Percentiles rank a stretch among this genome's conserved stretches.
phyloP scores from a whole-genome alignment of 2,329 filamentous ascomycete genomes.

The Neoarthrinium moseri region DNA sequence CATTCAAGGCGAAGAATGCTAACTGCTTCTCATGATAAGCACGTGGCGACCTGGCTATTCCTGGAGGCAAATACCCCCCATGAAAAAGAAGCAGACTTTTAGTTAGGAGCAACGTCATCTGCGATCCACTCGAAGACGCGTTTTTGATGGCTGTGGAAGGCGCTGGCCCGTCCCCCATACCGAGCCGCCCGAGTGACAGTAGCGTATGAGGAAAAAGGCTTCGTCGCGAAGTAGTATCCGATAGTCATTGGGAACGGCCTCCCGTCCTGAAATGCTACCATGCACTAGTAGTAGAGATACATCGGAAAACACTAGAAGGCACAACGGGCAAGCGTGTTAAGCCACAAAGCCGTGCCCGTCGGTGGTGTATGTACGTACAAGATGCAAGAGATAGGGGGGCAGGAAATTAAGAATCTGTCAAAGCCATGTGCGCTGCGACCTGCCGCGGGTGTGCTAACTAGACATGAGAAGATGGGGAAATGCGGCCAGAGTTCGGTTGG shows the following conservation, averaged over 20 bases:
- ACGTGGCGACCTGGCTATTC: too few relatives aligned
- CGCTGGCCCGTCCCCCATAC: background rate
- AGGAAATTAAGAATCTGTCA: background rate
- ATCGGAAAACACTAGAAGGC: conserved; percentile 3
- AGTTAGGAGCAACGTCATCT: conserved; percentile 1
- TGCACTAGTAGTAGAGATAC: too few relatives aligned
- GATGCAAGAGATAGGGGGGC: background rate
- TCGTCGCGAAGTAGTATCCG: background rate
- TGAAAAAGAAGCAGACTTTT: too few relatives aligned
- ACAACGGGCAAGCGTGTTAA: background rate
- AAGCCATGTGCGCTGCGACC: too few relatives aligned
- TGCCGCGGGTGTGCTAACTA: too few relatives aligned
- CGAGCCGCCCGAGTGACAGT: background rate
- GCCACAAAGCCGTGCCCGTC: too few relatives aligned
- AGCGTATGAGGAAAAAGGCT: background rate
- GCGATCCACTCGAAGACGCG: conserved; percentile 2
- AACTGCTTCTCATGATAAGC: too few relatives aligned
- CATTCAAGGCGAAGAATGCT: too few relatives aligned
- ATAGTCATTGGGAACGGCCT: conserved; percentile 3
- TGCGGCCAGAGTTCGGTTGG: too few relatives aligned
- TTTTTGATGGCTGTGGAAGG: background rate
- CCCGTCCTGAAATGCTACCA: background rate
- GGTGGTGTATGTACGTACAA: too few relatives aligned
- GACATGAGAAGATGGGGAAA: too few relatives aligned
- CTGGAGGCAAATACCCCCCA: too few relatives aligned